Evolutionary conservation across 345 rosid species (phyloP).

Genomic region (Linum trigynum): DNA sequence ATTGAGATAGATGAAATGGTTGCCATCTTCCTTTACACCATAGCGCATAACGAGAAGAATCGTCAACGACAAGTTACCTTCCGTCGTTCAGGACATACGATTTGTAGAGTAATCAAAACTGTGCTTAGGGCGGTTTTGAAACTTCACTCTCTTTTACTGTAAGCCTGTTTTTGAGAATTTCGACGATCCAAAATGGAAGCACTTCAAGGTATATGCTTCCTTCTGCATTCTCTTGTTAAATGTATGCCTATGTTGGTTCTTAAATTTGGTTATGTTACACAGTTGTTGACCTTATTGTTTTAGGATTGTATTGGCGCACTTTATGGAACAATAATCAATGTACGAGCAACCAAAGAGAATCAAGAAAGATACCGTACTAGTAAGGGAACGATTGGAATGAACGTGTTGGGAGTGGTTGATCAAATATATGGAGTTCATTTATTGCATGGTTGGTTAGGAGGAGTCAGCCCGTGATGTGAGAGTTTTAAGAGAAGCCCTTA

Average conservation of each 20-base stretch:
- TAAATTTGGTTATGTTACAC: too few relatives aligned
- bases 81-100: not conserved
- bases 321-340: not conserved
- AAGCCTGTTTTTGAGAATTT: too few relatives aligned
- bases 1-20: slow-evolving; percentile 2
- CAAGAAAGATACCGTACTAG: slow-evolving; percentile 1
- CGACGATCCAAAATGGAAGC: too few relatives aligned
- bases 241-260: not conserved
- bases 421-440: not conserved
- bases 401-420: not conserved
- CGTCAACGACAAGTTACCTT: too few relatives aligned
- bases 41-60: not conserved
- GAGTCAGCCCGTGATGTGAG: not conserved
- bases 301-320: not conserved
- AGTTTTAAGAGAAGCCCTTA: slow-evolving; percentile 1
- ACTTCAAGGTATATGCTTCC: too few relatives aligned
- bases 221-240: not conserved
- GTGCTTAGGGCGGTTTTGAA: too few relatives aligned
- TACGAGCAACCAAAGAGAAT: too few relatives aligned
- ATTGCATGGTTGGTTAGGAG: slow-evolving; percentile 4
- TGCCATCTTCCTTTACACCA: not conserved
- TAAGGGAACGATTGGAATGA: not conserved
- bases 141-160: too few relatives aligned
- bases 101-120: not conserved
- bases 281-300: too few relatives aligned